A percentile compares a stretch with the other conserved stretches of the same genome.
phyloP scores from a whole-genome alignment of 2,329 filamentous ascomycete genomes.

The Xylariaceae sp. region DNA sequence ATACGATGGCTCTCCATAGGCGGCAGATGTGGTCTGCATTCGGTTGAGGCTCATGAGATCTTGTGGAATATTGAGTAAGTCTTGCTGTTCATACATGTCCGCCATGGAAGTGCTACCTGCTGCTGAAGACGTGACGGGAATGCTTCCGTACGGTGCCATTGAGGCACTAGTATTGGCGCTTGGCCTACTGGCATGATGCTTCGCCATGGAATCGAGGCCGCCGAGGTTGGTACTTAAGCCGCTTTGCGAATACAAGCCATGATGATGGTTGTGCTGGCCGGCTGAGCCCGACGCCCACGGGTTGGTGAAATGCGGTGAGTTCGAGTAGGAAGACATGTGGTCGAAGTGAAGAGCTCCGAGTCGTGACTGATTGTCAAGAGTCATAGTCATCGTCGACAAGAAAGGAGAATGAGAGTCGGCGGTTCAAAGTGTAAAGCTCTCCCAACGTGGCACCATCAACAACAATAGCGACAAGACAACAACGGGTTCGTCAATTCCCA shows the following conservation, averaged over 20 bases:
- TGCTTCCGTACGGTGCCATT: conserved; percentile 74
- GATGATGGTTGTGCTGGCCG: conserved; percentile 59
- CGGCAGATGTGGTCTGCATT: conserved; percentile 65
- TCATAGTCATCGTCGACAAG: conserved; percentile 82
- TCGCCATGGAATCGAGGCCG: conserved; percentile 61
- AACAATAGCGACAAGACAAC: conserved; percentile 10
- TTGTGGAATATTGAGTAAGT: conserved; percentile 74
- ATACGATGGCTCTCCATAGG: conserved; percentile 74
- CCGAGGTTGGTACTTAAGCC: conserved; percentile 63
- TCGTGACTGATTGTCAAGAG: conserved; percentile 87
- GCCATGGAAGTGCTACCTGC: conserved; percentile 72
- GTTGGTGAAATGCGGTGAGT: conserved; percentile 84
- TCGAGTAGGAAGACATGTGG: conserved; percentile 72
- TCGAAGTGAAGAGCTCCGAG: conserved; percentile 83
- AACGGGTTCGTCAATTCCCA: conserved; percentile 17
- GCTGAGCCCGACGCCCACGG: conserved; percentile 76
- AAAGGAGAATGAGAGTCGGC: conserved; percentile 28
- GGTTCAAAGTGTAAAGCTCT: conserved; percentile 38
- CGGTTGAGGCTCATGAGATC: conserved; percentile 77
- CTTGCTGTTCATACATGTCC: conserved; percentile 65
- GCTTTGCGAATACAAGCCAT: conserved; percentile 69
- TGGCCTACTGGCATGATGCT: conserved; percentile 64
- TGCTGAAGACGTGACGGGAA: conserved; percentile 76
- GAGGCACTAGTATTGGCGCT: conserved; percentile 64
- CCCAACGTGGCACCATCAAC: conserved; percentile 27